Conservation (phyloP, 805 yeast genomes). For the Myxozyma melibiosi region DNA sequence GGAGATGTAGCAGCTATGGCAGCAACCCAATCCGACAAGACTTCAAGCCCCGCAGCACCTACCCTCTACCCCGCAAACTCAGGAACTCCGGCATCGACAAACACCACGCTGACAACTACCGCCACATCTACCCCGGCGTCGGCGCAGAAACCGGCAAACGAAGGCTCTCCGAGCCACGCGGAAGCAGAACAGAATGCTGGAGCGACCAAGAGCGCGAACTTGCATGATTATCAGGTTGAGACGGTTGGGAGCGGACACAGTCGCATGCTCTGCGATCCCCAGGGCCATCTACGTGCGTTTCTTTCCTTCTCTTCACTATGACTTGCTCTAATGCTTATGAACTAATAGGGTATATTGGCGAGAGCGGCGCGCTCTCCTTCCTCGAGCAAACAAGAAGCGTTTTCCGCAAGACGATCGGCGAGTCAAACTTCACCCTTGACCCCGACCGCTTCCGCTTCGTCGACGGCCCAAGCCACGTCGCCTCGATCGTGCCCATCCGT, state of each 20-base stretch:
- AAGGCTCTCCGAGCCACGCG: background rate
- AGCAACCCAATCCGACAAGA: background rate
- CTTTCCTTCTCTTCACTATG: background rate
- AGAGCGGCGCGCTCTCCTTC: conserved; percentile 48
- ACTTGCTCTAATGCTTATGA: background rate
- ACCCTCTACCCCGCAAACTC: background rate
- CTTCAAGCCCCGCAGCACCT: background rate
- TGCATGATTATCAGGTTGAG: conserved; percentile 20
- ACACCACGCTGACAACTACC: background rate
- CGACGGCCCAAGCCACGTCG: conserved; percentile 43
- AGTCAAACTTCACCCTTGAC: conserved; percentile 45
- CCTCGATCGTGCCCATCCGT: conserved; percentile 34
- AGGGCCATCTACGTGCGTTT: conserved; percentile 42
- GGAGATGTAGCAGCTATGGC: conserved; percentile 11
- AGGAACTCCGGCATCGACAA: background rate
- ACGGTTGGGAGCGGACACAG: conserved; percentile 32
- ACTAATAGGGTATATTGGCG: conserved; percentile 45
- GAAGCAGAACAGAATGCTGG: background rate
- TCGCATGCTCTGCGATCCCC: conserved; percentile 44
- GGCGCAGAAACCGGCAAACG: background rate
- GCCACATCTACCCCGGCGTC: background rate
- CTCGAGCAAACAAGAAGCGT: conserved; percentile 48
- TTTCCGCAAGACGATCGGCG: conserved; percentile 42
- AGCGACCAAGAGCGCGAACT: background rate
- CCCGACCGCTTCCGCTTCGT: conserved; percentile 45